These are phyloP conservation scores for Coprinopsis sp. DNA, from an alignment of 768 basidiomycete species.

Conservation along the genomic window DNA sequence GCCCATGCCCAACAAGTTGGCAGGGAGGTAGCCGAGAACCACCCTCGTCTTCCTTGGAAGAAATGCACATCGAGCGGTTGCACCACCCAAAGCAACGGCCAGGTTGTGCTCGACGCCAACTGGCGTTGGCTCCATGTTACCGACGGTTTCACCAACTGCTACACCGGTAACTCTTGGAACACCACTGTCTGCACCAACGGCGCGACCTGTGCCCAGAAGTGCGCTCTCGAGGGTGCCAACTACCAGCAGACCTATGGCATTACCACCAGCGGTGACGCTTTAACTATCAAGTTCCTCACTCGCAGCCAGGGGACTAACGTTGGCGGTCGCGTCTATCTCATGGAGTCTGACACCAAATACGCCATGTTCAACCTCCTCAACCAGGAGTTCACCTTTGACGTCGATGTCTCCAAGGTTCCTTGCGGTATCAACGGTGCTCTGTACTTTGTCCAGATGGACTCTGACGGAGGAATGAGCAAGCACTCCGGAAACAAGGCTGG, in stretches of 20 bases:
- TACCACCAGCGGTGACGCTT: slow-evolving; percentile 39
- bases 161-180: slow-evolving; percentile 57
- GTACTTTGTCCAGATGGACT: slow-evolving; percentile 53
- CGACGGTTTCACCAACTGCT: slow-evolving; percentile 38
- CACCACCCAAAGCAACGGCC: slow-evolving; percentile 23
- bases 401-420: slow-evolving; percentile 51
- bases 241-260: slow-evolving; percentile 49
- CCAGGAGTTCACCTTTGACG: slow-evolving; percentile 58
- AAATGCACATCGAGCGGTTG: slow-evolving; percentile 43
- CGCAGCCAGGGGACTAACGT: slow-evolving; percentile 31
- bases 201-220: slow-evolving; percentile 40
- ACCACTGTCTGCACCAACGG: slow-evolving; percentile 44
- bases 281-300: slow-evolving; percentile 48
- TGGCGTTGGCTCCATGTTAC: slow-evolving; percentile 48
- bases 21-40: slow-evolving; percentile 41
- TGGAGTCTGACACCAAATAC: slow-evolving; percentile 42
- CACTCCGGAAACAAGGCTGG: slow-evolving; percentile 51
- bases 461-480: slow-evolving; percentile 45
- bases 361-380: slow-evolving; percentile 41
- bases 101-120: slow-evolving; percentile 48
- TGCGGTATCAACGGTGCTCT: slow-evolving; percentile 58
- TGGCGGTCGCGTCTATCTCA: slow-evolving; percentile 46
- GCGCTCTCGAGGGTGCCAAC: slow-evolving; percentile 43
- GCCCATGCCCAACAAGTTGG: slow-evolving; percentile 49
- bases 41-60: slow-evolving; percentile 42